Conservation (phyloP, 495 filamentous ascomycete genomes). For the Articulospora tetracladia region DNA sequence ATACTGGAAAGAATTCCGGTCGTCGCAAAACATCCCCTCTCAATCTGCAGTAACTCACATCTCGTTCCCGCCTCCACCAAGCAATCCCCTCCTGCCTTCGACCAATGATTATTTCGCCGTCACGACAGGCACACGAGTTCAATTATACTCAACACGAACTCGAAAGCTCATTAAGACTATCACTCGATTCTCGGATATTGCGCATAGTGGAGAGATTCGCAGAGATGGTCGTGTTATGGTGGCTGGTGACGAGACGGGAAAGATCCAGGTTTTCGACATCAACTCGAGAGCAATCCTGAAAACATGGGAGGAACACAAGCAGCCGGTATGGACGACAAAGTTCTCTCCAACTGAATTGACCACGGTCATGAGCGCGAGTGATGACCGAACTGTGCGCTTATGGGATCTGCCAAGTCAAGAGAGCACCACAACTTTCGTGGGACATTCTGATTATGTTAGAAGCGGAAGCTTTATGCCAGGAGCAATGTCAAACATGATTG, state of each 20-base stretch:
- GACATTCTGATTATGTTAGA: constrained; percentile 90
- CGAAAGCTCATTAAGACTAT: constrained; percentile 89
- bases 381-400: constrained; percentile 86
- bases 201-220: constrained; percentile 80
- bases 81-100: constrained; percentile 34
- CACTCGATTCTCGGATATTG: constrained; percentile 84
- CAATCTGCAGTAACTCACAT: constrained; percentile 86
- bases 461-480: constrained; percentile 82
- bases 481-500: constrained; percentile 66
- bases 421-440: constrained; percentile 72
- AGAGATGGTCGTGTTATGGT: constrained; percentile 85
- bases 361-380: constrained; percentile 74
- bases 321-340: constrained; percentile 87
- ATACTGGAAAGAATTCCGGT: constrained; percentile 93
- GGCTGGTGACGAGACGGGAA: constrained; percentile 84
- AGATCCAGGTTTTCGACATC: constrained; percentile 92
- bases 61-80: constrained; percentile 61
- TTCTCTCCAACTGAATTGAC: constrained; percentile 87
- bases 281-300: constrained; percentile 85
- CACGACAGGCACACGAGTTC: constrained; percentile 84
- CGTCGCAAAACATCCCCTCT: constrained; percentile 80
- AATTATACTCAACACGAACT: constrained; percentile 87
- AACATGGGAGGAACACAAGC: constrained; percentile 94
- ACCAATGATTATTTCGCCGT: constrained; percentile 81
- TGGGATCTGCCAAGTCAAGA: constrained; percentile 88